Conservation (phyloP, 2,329 filamentous ascomycete species). For the Blastomyces silverae region DNA sequence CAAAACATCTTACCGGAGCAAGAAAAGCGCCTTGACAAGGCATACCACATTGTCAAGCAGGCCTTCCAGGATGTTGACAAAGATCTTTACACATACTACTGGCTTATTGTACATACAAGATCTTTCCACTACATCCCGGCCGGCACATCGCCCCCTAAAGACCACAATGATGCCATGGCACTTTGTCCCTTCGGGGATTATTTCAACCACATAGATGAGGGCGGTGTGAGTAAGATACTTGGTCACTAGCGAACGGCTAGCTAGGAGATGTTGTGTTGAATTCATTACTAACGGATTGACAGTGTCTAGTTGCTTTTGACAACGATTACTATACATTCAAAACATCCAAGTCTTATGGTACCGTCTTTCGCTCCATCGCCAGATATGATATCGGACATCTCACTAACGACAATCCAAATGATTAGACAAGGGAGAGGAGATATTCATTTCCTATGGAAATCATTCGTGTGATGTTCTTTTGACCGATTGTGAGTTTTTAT, state of each 20-base stretch:
- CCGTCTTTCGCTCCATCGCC: background rate
- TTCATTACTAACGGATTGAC: slow-evolving; percentile 2
- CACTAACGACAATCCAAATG: background rate
- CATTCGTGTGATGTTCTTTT: slow-evolving; percentile 42
- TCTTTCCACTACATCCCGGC: slow-evolving; percentile 53
- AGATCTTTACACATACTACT: slow-evolving; percentile 48
- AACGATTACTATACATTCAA: slow-evolving; percentile 32
- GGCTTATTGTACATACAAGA: slow-evolving; percentile 56
- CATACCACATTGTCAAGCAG: slow-evolving; percentile 43
- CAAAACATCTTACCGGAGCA: slow-evolving; percentile 46
- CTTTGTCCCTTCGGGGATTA: slow-evolving; percentile 44
- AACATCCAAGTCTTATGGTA: slow-evolving; percentile 32
- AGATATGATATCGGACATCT: background rate
- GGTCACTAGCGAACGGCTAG: background rate
- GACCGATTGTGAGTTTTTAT: slow-evolving; percentile 35
- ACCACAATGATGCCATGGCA: slow-evolving; percentile 43
- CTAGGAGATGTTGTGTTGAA: background rate
- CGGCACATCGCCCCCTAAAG: slow-evolving; percentile 32
- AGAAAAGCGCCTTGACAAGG: slow-evolving; percentile 45
- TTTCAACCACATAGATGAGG: slow-evolving; percentile 42
- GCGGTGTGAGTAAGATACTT: slow-evolving; percentile 30
- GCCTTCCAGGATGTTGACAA: slow-evolving; percentile 42
- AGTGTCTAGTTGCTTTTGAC: slow-evolving; percentile 38
- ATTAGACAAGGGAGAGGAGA: slow-evolving; percentile 38
- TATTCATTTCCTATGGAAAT: slow-evolving; percentile 41